Evolutionary conservation across 2,329 filamentous ascomycete genomes (phyloP), one percentile per base, ranked within the genome.

Genomic region (Grosmannia penicillata): DNA sequence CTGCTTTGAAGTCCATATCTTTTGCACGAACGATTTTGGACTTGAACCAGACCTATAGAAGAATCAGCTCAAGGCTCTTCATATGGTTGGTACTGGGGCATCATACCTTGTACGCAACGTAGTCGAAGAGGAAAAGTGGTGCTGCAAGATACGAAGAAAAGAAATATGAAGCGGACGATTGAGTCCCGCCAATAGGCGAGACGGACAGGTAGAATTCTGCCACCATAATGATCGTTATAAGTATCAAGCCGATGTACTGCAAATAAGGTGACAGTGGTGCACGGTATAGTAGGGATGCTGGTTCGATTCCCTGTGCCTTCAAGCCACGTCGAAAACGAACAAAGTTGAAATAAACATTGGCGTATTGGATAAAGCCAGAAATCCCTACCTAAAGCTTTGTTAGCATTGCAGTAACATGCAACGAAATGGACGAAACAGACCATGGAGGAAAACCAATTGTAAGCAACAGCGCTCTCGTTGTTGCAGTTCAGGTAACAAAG

Each of bases 401-500:
- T n/a, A n/a, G n/a, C n/a, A n/a, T n/a, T n/a, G n/a, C n/a, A n/a
- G n/a, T n/a, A n/a, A n/a, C n/a, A n/a, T n/a, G n/a, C n/a, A n/a
- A n/a, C n/a, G n/a, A n/a, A n/a, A n/a, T n/a, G n/a, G n/a, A n/a
- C n/a, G n/a, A n/a, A n/a, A n/a, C n/a, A n/a, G 15, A 69, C 74
- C 48, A 84, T 74, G 58, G 80, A 81, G 47, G 82, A 64, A 34
- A 84, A 62, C 78, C 79, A 84, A 61, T 70, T 65, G 58, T 83
- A 84, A 17, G 79, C 78, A 4, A 64, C 56, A 4, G 61, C 64
- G 33, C 73, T 75, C 41, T 57, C 61, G 28, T 61, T 56, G 10
- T 70, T 74, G 13, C 81, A 60, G 55, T 81, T 81, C 42, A 84
- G 63, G 58, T 79, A 83, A 13, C 66, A 72, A 11, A 85, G 67